Base-by-base conservation (phyloP, 129 eudicot species). In the Helichrysum umbraculigerum region DNA sequence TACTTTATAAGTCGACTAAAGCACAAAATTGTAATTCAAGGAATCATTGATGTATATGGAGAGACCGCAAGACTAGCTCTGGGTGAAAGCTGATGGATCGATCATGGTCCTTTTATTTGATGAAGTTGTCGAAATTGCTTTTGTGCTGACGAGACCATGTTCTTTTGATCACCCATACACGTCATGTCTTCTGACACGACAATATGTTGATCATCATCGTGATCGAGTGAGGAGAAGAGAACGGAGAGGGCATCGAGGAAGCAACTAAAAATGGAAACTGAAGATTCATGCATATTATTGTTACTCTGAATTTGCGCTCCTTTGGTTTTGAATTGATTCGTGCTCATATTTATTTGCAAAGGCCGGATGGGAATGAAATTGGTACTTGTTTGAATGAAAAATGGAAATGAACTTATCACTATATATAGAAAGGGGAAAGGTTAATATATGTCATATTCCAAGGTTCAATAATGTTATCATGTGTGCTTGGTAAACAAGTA, bases 111-210 rank as follows among this genome's bases (percentile, higher is more conserved):
- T 12, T 79, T 73, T 42, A 78, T 74, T 21, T 72, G 86, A 65
- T 84, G 82, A 75, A 68, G 30, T 75, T 84, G 84, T 34, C 81
- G 82, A 54, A 87, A 87, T 54, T 87, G 91, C 67, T 79, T 78
- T 44, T 87, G 91, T 14, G 85, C 86, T 1, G 34, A 54, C 34
- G 81, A 74, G 61, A 25, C 73, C 32, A 15, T 77, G 9, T 19
- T 57, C 20, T 58, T 78, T 70, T 25, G 28, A 25, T 71, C 76
- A 63, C 44, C 68, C 8, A 16, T 34, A 72, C 5, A 9, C 17
- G 47, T 6, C 4, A 7, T 50, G 22, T 21, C 73, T 19, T 79
- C 42, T 47, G 29, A 33, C 16, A 10, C 4, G 37, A 9, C 15
- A 5, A n/a, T 51, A 79, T 71, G 60, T 16, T 66, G 39, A 65